Conservation (phyloP, 2,329 filamentous ascomycete genomes). For the Leptographium flavum region DNA sequence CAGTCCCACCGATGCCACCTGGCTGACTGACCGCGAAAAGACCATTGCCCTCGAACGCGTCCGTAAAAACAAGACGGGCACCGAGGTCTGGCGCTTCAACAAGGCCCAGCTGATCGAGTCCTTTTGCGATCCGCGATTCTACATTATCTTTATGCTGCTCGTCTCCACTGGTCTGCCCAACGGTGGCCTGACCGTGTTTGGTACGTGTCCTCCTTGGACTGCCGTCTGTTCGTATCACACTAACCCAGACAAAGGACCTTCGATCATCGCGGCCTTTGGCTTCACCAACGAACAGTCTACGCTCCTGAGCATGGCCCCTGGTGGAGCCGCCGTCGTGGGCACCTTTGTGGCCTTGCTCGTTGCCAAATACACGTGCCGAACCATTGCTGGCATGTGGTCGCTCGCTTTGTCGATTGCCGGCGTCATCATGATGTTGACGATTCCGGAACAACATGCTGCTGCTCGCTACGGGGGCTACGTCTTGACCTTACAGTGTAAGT, state of each 20-base stretch:
- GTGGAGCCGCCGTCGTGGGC: constrained; percentile 36
- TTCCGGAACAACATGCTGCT: constrained; percentile 11
- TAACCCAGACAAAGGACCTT: constrained; percentile 35
- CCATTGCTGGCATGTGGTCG: constrained; percentile 36
- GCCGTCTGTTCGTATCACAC: too few relatives aligned
- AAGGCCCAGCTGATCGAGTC: constrained; percentile 39
- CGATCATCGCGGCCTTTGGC: constrained; percentile 41
- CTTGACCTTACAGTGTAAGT: constrained; percentile 30
- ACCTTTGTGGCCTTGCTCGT: constrained; percentile 32
- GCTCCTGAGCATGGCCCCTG: constrained; percentile 23
- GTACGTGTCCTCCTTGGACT: too few relatives aligned
- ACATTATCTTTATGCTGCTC: constrained; percentile 42
- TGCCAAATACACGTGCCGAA: constrained; percentile 22
- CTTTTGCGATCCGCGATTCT: constrained; percentile 28
- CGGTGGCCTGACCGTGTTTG: neutral
- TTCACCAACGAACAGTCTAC: constrained; percentile 25
- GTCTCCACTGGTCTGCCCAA: constrained; percentile 19
- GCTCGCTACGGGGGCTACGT: constrained; percentile 42
- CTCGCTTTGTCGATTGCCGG: constrained; percentile 27
- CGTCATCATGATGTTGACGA: constrained; percentile 2
- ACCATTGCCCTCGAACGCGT: constrained; percentile 39
- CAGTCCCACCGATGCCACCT: constrained; percentile 38
- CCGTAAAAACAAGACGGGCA: constrained; percentile 40
- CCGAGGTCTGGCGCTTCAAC: constrained; percentile 41
- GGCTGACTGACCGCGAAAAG: constrained; percentile 33